phyloP scores from a whole-genome alignment of 2,329 filamentous ascomycete species.

The Didymella lethalis region DNA sequence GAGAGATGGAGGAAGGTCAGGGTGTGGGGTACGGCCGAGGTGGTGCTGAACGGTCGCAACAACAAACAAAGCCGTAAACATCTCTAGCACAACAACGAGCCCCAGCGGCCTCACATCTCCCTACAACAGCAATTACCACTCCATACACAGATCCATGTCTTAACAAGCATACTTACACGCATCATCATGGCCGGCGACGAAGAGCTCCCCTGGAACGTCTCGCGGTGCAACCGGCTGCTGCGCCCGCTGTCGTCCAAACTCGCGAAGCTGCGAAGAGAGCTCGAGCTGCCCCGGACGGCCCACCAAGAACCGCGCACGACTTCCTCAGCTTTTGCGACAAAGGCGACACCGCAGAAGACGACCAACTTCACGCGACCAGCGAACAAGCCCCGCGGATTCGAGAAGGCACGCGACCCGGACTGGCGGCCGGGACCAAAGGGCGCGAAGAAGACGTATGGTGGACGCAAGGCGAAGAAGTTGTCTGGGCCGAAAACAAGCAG shows the following conservation, averaged over 20 bases:
- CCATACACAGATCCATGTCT: slow-evolving; percentile 9
- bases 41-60: slow-evolving; percentile 9
- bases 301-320: slow-evolving; percentile 31
- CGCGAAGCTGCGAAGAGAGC: slow-evolving; percentile 48
- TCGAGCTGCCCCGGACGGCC: slow-evolving; percentile 34
- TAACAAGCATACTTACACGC: slow-evolving; percentile 23
- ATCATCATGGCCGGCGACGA: slow-evolving; percentile 42
- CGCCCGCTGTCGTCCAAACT: slow-evolving; percentile 54
- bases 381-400: slow-evolving; percentile 44
- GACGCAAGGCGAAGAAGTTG: slow-evolving; percentile 33
- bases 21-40: slow-evolving; percentile 3
- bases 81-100: slow-evolving; percentile 3
- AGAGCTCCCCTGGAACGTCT: slow-evolving; percentile 52
- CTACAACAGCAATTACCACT: not conserved
- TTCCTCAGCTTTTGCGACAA: slow-evolving; percentile 36
- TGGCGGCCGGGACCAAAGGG: slow-evolving; percentile 44
- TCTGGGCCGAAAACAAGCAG: slow-evolving; percentile 11
- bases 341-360: slow-evolving; percentile 36
- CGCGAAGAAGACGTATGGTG: slow-evolving; percentile 46
- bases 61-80: slow-evolving; percentile 15
- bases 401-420: slow-evolving; percentile 47
- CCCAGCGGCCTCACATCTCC: slow-evolving; percentile 4
- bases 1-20: not conserved
- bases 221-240: slow-evolving; percentile 54
- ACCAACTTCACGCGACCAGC: slow-evolving; percentile 38